Conservation (phyloP, 129 eudicot genomes). For the Tanacetum coccineum region DNA sequence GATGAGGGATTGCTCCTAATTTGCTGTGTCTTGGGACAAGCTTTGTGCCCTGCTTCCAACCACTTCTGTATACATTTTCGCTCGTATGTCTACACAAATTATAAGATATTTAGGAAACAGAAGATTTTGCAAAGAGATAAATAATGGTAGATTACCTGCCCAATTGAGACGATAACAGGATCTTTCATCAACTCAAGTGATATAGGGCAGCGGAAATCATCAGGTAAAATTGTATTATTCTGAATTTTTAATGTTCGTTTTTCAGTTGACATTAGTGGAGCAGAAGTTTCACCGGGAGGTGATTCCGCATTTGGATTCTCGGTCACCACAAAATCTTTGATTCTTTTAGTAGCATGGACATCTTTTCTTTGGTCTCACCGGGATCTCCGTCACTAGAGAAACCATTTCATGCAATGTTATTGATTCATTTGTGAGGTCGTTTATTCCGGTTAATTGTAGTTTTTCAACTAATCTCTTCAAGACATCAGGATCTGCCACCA, state of each 20-base stretch:
- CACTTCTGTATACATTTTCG: slow-evolving; percentile 82
- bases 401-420: slow-evolving; percentile 93
- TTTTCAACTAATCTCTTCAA: slow-evolving; percentile 69
- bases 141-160: slow-evolving; percentile 54
- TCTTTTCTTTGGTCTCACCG: slow-evolving; percentile 77
- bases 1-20: slow-evolving; percentile 82
- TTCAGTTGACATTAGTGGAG: slow-evolving; percentile 38
- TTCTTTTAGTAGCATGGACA: slow-evolving; percentile 69
- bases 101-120: background rate
- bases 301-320: slow-evolving; percentile 55
- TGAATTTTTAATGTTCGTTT: slow-evolving; percentile 38
- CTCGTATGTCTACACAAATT: slow-evolving; percentile 69
- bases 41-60: slow-evolving; percentile 77
- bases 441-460: slow-evolving; percentile 62
- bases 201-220: slow-evolving; percentile 92
- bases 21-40: slow-evolving; percentile 95
- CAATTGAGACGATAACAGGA: slow-evolving; percentile 95
- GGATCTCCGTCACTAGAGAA: slow-evolving; percentile 63
- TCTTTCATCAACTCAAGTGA: slow-evolving; percentile 90
- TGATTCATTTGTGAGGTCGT: slow-evolving; percentile 85
- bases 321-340: slow-evolving; percentile 78
- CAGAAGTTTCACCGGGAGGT: slow-evolving; percentile 39
- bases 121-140: background rate
- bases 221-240: slow-evolving; percentile 54
- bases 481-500: slow-evolving; percentile 48